Percentiles rank a stretch among this genome's conserved stretches.
phyloP scores from a whole-genome alignment of 495 filamentous ascomycete genomes.

The Penicillium steckii region DNA sequence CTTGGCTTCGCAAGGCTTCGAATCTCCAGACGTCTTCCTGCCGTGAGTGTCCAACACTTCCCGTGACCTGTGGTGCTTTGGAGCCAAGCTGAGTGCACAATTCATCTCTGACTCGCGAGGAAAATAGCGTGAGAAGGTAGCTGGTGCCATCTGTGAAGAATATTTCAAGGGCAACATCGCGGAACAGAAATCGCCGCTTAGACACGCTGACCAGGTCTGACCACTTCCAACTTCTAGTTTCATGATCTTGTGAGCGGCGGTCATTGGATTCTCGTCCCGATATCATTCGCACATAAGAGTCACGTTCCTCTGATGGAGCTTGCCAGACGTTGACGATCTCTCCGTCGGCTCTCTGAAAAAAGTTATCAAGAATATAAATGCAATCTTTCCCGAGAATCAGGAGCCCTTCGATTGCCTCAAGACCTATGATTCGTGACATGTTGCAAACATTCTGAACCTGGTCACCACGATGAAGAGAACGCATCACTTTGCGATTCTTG shows the following conservation, averaged over 20 bases:
- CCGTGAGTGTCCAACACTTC: constrained; percentile 48
- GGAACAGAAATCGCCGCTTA: constrained; percentile 90
- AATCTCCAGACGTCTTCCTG: constrained; percentile 81
- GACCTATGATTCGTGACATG: constrained; percentile 85
- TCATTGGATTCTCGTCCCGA: constrained; percentile 71
- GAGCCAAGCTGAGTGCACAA: constrained; percentile 68
- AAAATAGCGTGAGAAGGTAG: constrained; percentile 84
- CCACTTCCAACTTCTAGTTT: constrained; percentile 90
- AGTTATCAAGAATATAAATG: constrained; percentile 91
- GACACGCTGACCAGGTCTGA: constrained; percentile 94
- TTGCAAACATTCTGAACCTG: constrained; percentile 94
- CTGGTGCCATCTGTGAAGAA: constrained; percentile 97
- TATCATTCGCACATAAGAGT: constrained; percentile 93
- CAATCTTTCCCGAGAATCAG: constrained; percentile 89
- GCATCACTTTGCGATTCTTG: constrained; percentile 96
- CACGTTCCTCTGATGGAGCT: constrained; percentile 86
- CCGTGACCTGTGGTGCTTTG: constrained; percentile 75
- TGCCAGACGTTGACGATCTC: constrained; percentile 96
- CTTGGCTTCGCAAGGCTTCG: constrained; percentile 77
- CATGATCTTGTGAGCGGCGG: constrained; percentile 62
- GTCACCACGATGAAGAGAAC: constrained; percentile 87
- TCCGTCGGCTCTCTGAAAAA: constrained; percentile 90
- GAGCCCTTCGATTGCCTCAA: constrained; percentile 90
- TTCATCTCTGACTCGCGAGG: constrained; percentile 69
- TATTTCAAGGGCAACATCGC: constrained; percentile 90